Evolutionary conservation across 768 basidiomycete genomes (phyloP).

Genomic region (Pleurotus djamor): DNA sequence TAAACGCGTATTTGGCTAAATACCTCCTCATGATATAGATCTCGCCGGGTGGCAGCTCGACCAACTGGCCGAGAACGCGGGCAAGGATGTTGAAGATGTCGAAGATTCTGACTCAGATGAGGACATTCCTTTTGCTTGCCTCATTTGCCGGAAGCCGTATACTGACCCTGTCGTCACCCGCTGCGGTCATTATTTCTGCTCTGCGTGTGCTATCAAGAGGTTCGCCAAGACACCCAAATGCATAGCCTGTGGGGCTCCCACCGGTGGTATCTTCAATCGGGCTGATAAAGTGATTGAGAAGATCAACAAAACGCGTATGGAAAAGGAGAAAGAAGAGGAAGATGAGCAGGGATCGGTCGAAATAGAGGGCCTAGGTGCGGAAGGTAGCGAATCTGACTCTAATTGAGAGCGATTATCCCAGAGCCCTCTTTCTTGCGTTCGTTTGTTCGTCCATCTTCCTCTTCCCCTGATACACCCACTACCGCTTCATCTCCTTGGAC

Average conservation of each 20-base stretch:
- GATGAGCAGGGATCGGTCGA: slow-evolving; percentile 43
- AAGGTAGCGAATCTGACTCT: slow-evolving; percentile 24
- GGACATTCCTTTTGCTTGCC: slow-evolving; percentile 97
- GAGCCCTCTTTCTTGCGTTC: neutral
- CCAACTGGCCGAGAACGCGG: slow-evolving; percentile 80
- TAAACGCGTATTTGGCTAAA: slow-evolving; percentile 9
- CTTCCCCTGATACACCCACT: neutral
- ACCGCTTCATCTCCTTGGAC: neutral
- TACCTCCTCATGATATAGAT: slow-evolving; percentile 43
- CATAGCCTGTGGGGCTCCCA: slow-evolving; percentile 89
- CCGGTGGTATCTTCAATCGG: slow-evolving; percentile 95
- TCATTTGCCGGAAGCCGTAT: slow-evolving; percentile 93
- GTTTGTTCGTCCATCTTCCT: too few relatives aligned
- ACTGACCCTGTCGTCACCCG: slow-evolving; percentile 95
- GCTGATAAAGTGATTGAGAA: slow-evolving; percentile 92
- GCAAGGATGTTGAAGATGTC: slow-evolving; percentile 57
- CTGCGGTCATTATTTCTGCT: slow-evolving; percentile 97
- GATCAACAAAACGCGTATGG: slow-evolving; percentile 70
- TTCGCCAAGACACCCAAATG: slow-evolving; percentile 95
- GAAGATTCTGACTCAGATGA: slow-evolving; percentile 73
- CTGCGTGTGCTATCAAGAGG: slow-evolving; percentile 92
- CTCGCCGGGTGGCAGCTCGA: slow-evolving; percentile 99
- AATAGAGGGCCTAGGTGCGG: slow-evolving; percentile 56
- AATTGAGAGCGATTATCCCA: slow-evolving; percentile 13
- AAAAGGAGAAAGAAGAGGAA: slow-evolving; percentile 50